These are phyloP conservation scores for Ganoderma leucocontextum DNA, from an alignment of 1,284 basidiomycete genomes.

Conservation along the genomic window DNA sequence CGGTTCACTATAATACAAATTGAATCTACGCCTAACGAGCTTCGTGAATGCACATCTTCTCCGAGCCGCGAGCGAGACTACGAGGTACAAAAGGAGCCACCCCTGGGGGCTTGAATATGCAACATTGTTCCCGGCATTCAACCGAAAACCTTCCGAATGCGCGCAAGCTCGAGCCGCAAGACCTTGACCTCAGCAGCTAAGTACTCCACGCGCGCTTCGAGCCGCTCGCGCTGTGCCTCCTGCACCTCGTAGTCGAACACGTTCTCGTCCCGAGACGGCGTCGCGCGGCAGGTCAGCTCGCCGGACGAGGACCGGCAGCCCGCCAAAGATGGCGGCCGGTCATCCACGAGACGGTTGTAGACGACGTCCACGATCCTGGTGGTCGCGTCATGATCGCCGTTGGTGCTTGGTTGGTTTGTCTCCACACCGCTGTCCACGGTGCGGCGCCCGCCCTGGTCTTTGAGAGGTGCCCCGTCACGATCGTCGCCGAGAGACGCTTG, in stretches of 20 bases:
- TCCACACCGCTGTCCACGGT: neutral
- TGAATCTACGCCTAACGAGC: neutral
- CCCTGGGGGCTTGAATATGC: too few species aligned
- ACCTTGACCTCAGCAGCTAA: slow-evolving; percentile 9
- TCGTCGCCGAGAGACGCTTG: neutral
- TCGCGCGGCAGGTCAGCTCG: neutral
- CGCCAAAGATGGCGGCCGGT: neutral
- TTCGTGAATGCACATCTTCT: neutral
- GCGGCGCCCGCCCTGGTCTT: neutral
- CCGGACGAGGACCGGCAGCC: neutral
- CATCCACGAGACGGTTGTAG: neutral
- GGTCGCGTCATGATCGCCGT: neutral
- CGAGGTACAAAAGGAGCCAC: too few species aligned
- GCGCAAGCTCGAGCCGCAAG: slow-evolving; percentile 3
- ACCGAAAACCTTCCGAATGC: neutral
- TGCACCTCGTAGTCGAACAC: slow-evolving; percentile 1
- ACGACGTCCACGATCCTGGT: neutral
- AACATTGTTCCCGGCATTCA: neutral
- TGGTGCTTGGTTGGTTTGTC: slow-evolving; percentile 3
- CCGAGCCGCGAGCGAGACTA: too few species aligned
- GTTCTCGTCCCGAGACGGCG: neutral
- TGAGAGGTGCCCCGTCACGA: too few species aligned
- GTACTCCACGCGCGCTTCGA: slow-evolving; percentile 3
- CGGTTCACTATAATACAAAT: neutral
- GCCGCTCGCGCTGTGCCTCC: slow-evolving; percentile 1